Evolutionary conservation across 371 early-diverging fungal species (phyloP).

Genomic region (Mucor velutinosus): DNA sequence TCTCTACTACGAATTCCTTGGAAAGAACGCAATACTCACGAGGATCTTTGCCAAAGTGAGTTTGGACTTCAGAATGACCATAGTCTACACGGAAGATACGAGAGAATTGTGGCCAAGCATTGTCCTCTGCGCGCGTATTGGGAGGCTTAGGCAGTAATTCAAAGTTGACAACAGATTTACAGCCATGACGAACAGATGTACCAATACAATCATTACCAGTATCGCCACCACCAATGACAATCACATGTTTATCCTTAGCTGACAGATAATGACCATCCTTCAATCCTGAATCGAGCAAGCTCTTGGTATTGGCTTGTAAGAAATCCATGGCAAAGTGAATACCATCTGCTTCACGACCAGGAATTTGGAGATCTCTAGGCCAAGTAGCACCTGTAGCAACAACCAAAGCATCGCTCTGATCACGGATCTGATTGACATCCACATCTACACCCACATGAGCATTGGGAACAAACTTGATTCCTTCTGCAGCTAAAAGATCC

Average conservation of each 20-base stretch:
- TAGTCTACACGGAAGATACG: constrained; percentile 94
- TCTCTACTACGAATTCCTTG: constrained; percentile 88
- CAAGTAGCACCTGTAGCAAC: constrained; percentile 95
- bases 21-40: constrained; percentile 91
- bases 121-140: constrained; percentile 74
- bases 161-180: constrained; percentile 90
- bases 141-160: constrained; percentile 94
- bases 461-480: constrained; percentile 85
- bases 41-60: constrained; percentile 89
- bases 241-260: constrained; percentile 91
- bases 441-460: constrained; percentile 86
- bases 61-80: constrained; percentile 89
- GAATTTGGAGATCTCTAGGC: constrained; percentile 93
- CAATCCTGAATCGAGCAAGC: constrained; percentile 76
- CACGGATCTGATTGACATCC: constrained; percentile 64
- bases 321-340: constrained; percentile 98
- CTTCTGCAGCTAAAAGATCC: constrained; percentile 91
- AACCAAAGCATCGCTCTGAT: constrained; percentile 79
- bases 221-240: constrained; percentile 99
- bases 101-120: constrained; percentile 97
- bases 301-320: constrained; percentile 88
- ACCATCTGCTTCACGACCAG: constrained; percentile 84
- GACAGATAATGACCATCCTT: constrained; percentile 75
- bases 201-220: constrained; percentile 97
- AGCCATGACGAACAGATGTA: constrained; percentile 91